These are phyloP conservation scores for Candida manassasensis DNA, from an alignment of 805 yeast genomes.

Conservation along the genomic window DNA sequence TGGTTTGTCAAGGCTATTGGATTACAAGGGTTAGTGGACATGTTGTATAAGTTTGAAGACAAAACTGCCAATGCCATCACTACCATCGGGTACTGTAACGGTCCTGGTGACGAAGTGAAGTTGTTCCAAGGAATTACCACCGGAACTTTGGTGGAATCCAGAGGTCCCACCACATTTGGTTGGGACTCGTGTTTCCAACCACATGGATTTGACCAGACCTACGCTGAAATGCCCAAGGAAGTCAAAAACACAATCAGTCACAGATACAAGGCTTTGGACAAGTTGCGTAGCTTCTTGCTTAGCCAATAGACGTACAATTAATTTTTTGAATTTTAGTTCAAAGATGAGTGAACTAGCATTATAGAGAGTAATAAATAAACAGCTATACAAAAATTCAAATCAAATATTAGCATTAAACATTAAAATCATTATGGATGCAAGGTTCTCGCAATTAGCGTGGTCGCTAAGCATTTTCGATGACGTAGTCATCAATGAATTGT, in stretches of 20 bases:
- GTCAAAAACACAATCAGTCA: constrained; percentile 83
- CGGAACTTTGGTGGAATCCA: constrained; percentile 71
- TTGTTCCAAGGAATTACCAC: constrained; percentile 81
- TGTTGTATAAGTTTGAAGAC: constrained; percentile 78
- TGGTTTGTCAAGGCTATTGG: constrained; percentile 86
- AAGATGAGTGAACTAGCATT: too few species aligned
- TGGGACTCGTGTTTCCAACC: constrained; percentile 95
- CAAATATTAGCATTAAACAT: too few species aligned
- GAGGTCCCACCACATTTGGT: constrained; percentile 85
- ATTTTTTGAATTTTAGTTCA: too few species aligned
- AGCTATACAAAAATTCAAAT: too few species aligned
- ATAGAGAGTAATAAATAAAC: too few species aligned
- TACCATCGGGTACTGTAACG: constrained; percentile 87
- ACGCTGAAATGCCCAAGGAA: constrained; percentile 82
- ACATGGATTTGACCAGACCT: constrained; percentile 57
- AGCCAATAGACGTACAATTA: constrained; percentile 12
- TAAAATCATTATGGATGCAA: too few species aligned
- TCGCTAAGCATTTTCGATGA: too few species aligned
- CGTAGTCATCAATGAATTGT: too few species aligned
- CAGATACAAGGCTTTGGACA: constrained; percentile 75
- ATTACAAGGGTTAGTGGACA: constrained; percentile 65
- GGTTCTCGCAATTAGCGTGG: too few species aligned
- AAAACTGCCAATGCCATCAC: constrained; percentile 85
- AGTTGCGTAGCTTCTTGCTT: constrained; percentile 55
- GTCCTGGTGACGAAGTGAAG: constrained; percentile 66